Base-by-base conservation (phyloP, 805 yeast genomes). In the Nakazawaea molendinolei region DNA sequence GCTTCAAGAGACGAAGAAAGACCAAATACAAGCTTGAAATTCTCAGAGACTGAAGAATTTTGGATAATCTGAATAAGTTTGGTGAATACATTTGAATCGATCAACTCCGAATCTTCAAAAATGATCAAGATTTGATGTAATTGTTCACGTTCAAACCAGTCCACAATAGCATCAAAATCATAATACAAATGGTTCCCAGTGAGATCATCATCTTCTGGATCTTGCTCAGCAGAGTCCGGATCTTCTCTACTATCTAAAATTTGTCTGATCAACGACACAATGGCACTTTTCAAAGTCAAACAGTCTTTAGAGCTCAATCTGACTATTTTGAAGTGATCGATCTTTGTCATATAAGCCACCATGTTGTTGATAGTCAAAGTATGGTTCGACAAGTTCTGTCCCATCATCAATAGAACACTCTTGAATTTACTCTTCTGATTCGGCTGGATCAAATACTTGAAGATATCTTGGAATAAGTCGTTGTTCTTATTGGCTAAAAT, bases 321-420 rank as follows among this genome's bases (percentile, higher is more conserved):
- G 8, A 59, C 43, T 5, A 52, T 52, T 38, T 49, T 55, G 30
- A 44, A 43, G 9, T 22, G 36, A 12, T 38, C 41, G 15, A 28
- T 27, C 23, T 22, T 14, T 4, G 25, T 12, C 4, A 56, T 24
- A 30, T 49, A 46, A 3, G 39, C 42, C 17, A 44, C 44, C 18
- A 57, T 48, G 30, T 54, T 53, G 15, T 51, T 46, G 8, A 61
- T 50, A 23, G 60, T 39, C 21, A 63, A 57, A 17, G 64, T 51
- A 35, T 60, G 65, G 20, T 66, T 63, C 2, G 69, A 52, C 16
- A 64, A 55, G 41, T 67, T 68, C 3, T 71, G 56, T 3, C 72
- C 74, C 28, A 69, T 47, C 34, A 52, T 52, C 8, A 69, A 43
- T 33, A 69, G 49, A 8, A 62, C 60, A 5, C 67, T 55, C 18